Evolutionary conservation across 768 basidiomycete genomes (phyloP), one percentile per base, ranked within the genome.

Genomic region (Pulveroboletus frians): DNA sequence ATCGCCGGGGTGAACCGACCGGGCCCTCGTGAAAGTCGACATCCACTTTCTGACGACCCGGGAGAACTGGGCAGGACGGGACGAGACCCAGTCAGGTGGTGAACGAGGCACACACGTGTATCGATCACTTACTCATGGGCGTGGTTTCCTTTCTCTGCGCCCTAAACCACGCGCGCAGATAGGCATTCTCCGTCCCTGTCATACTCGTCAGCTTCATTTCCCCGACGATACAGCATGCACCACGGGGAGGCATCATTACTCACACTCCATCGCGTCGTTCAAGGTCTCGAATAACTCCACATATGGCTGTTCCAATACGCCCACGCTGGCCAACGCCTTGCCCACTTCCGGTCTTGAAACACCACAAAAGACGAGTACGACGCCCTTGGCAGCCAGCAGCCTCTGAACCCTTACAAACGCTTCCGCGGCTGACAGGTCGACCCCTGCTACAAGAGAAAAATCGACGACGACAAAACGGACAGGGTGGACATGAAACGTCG

Each of bases 381-480:
- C 85, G n/a, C 74, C 75, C 60, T 85, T 87, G 3, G 80, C 79
- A 5, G 79, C 73, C 26, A 97, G 71, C 9, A 97, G 61, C 7
- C 94, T 77, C 55, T 95, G 92, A 8, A 97, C 77, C 9, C 95
- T 80, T 34, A 97, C 88, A 55, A 97, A 92, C 0, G 94, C 95
- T 61, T 98, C 95, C 1, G 94, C 91, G 3, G 94, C 82, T 0
- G 90, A 94, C 78, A 96, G 85, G 67, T 99, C 95, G 23, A 98
- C 85, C 0, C 94, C 93, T 9, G 80, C 80, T 1, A 92, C 93
- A 29, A 91, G 80, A 29, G 85, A 72, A 29, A 97, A 78, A 59
- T 97, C 94, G 39, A 97, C 74, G 8, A 97, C 79, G 29, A 98
- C 79, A 72, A 96, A 99, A 4, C 88, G 84, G 20, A 98, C 80